phyloP scores from a whole-genome alignment of 306 rosid genomes.

The Comarum palustre region DNA sequence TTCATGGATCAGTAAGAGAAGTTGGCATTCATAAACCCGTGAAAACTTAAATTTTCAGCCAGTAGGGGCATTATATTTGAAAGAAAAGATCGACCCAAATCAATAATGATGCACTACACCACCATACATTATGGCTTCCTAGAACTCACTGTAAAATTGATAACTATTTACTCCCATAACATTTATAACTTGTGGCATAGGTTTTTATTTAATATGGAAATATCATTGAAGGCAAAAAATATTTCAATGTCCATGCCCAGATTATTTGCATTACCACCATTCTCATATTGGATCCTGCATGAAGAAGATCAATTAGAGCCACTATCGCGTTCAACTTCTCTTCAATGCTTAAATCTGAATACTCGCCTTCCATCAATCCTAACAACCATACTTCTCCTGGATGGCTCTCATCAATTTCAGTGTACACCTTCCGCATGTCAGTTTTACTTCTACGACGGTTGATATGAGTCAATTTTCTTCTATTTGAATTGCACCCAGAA shows the following conservation, averaged over 20 bases:
- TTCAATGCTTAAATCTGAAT: conserved; percentile 79
- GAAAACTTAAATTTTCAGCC: background rate
- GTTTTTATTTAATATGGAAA: background rate
- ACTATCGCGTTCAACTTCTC: conserved; percentile 81
- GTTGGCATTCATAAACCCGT: background rate
- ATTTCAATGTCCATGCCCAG: background rate
- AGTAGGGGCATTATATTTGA: background rate
- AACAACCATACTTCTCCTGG: conserved; percentile 88
- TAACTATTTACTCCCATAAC: background rate
- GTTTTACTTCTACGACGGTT: conserved; percentile 34
- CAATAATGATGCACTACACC: background rate
- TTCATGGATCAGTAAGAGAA: background rate
- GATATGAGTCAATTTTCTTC: conserved; percentile 32
- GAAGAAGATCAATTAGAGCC: conserved; percentile 82
- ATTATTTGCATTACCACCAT: conserved; percentile 54
- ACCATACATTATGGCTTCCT: background rate
- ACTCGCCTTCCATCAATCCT: conserved; percentile 91
- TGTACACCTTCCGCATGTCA: conserved; percentile 35
- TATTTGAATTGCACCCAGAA: conserved; percentile 49
- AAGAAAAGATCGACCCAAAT: background rate
- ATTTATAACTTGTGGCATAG: background rate
- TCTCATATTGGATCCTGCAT: conserved; percentile 69
- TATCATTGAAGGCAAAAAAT: background rate
- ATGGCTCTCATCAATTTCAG: conserved; percentile 92
- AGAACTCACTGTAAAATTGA: background rate